These are phyloP conservation scores for Cordyceps cateniannulata DNA, from an alignment of 2,329 filamentous ascomycete species.

Conservation along the genomic window DNA sequence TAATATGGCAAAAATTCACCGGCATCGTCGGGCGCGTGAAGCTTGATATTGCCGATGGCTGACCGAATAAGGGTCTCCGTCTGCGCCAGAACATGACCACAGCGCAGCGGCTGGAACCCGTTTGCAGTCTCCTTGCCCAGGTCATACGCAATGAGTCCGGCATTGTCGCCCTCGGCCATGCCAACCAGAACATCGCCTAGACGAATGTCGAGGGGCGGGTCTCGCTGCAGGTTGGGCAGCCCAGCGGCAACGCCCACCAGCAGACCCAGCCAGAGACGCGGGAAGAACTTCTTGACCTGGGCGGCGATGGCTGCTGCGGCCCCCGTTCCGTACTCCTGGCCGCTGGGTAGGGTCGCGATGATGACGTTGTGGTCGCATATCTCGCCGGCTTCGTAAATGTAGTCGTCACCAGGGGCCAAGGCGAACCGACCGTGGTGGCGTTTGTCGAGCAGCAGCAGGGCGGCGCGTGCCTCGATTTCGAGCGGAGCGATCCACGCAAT, in stretches of 20 bases:
- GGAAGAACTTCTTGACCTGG: conserved; percentile 27
- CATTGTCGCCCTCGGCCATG: conserved; percentile 18
- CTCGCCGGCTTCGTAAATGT: conserved; percentile 29
- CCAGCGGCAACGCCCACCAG: conserved; percentile 31
- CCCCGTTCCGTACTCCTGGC: conserved; percentile 26
- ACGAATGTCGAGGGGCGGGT: conserved; percentile 27
- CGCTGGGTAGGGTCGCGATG: conserved; percentile 26
- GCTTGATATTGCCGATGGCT: conserved; percentile 27
- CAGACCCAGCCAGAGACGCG: conserved; percentile 29
- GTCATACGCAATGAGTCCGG: conserved; percentile 26
- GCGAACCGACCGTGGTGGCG: conserved; percentile 26
- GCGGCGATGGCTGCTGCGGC: conserved; percentile 26
- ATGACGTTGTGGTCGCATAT: conserved; percentile 30
- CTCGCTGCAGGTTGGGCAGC: conserved; percentile 21
- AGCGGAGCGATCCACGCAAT: conserved; percentile 21
- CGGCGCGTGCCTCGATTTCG: conserved; percentile 30
- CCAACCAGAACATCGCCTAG: conserved; percentile 32
- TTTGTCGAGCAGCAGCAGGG: conserved; percentile 28
- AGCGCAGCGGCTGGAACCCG: conserved; percentile 21
- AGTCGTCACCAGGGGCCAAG: conserved; percentile 26
- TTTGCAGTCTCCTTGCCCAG: conserved; percentile 26
- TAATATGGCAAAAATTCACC: conserved; percentile 20
- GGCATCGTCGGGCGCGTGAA: conserved; percentile 19
- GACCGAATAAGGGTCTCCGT: conserved; percentile 27
- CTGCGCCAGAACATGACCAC: conserved; percentile 20